Evolutionary conservation across 495 filamentous ascomycete genomes (phyloP), one percentile per base, ranked within the genome.

Genomic region (Penicillium herquei): DNA sequence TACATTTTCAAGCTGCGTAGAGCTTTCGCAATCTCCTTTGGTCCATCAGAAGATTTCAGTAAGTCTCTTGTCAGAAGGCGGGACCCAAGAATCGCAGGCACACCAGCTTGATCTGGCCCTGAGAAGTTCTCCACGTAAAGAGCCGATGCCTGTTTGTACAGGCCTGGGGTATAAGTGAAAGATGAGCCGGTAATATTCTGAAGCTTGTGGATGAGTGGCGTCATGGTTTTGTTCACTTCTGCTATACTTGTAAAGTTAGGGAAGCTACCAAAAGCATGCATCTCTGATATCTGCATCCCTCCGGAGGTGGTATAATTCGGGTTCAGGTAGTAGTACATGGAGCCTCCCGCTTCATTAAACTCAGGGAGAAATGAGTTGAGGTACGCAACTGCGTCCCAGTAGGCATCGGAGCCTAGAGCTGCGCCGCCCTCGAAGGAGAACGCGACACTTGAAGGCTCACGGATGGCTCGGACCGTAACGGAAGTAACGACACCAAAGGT

Each of bases 401-500:
- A 78, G 1, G 8, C 13, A 17, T 49, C 46, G 17, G 46, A 49
- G 10, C 31, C 6, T 7, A 35, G 37, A 13, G 26, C 32, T 0
- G 13, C 46, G 9, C 46, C 33, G 4, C 46, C 46, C 8, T 12
- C n/a, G 9, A 49, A 33, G 31, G 46, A 16, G 32, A 49, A 37
- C 1, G 7, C 14, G 9, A 49, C 46, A n/a, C 34, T n/a, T n/a
- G 46, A 32, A 13, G 32, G 11, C 3, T 49, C 46, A 2, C 12
- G 10, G 9, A 49, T 35, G 7, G 46, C 46, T 1, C 16, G 32
- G 7, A 49, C 46, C 0, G 80, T 81, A 39, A 72, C 70, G 32
- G 69, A 72, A 11, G 79, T 69, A 0, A 83, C 79, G 0, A 82
- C 70, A 4, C 80, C 81, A 55, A 78, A 84, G 16, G 78, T 82